Percentiles rank a stretch among this genome's conserved stretches.
These are phyloP conservation scores for Trichoderma cornu-damae DNA, from an alignment of 2,329 filamentous ascomycete species.

Conservation along the genomic window DNA sequence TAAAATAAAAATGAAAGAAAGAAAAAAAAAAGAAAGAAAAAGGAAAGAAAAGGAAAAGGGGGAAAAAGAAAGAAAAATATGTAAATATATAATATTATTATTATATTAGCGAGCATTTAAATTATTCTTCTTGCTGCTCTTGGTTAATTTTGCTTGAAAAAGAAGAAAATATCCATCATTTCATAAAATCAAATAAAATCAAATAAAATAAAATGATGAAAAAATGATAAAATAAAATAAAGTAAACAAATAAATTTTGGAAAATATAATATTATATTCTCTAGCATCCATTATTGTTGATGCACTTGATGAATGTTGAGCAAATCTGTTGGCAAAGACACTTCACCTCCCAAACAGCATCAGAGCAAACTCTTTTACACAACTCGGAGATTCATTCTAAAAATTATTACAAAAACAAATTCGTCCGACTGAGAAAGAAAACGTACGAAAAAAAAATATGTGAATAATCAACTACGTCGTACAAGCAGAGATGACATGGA, in stretches of 20 bases:
- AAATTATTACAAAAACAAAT: neutral
- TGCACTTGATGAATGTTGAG: constrained; percentile 4
- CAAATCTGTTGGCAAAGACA: neutral
- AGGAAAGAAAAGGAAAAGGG: too few relatives aligned
- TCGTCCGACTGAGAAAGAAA: neutral
- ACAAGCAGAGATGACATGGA: too few relatives aligned
- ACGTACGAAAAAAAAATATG: neutral
- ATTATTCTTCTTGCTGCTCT: too few relatives aligned
- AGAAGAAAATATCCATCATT: too few relatives aligned
- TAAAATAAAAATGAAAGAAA: too few relatives aligned
- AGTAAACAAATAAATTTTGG: neutral
- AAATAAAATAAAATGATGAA: neutral
- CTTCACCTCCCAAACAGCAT: neutral
- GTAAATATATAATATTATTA: too few relatives aligned
- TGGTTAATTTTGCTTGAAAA: too few relatives aligned
- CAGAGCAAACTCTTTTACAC: neutral
- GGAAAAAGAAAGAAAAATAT: too few relatives aligned
- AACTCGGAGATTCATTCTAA: neutral
- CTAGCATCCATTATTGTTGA: constrained; percentile 1
- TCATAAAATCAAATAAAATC: too few relatives aligned
- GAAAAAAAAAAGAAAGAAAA: too few relatives aligned
- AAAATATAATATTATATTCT: neutral
- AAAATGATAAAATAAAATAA: neutral
- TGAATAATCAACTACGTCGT: neutral
- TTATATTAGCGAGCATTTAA: too few relatives aligned